A percentile compares a stretch with the other conserved stretches of the same genome.
Conservation (phyloP, 1,284 basidiomycete genomes). For the Thelephora terrestris region DNA sequence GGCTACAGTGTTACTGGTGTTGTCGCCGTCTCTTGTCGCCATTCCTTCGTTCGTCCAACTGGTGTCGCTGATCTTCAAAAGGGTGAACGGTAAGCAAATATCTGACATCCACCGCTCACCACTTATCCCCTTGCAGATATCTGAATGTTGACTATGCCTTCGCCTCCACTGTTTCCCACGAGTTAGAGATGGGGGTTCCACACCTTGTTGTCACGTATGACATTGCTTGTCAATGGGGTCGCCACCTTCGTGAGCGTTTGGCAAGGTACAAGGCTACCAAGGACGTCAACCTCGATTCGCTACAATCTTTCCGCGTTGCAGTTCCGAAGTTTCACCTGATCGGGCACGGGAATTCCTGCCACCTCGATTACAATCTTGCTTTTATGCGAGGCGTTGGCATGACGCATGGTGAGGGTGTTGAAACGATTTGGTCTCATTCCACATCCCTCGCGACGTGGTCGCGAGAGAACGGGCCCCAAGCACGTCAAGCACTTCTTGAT, state of each 20-base stretch:
- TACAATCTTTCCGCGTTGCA: no score
- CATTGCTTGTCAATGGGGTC: slow-evolving; percentile 26
- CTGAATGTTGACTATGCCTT: no score
- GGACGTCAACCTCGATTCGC: slow-evolving; percentile 14
- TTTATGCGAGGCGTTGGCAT: slow-evolving; percentile 5
- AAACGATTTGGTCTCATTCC: slow-evolving; percentile 13
- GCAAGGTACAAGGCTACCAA: slow-evolving; percentile 2
- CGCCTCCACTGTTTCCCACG: no score
- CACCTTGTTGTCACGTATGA: slow-evolving; percentile 23
- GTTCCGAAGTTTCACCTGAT: slow-evolving; percentile 15
- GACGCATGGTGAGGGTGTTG: slow-evolving; percentile 14
- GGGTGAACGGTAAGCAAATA: no score
- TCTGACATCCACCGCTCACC: background rate
- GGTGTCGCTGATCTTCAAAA: slow-evolving; percentile 24
- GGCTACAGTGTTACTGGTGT: slow-evolving; percentile 22
- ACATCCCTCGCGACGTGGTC: slow-evolving; percentile 5
- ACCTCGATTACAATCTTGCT: slow-evolving; percentile 13
- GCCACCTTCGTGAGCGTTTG: slow-evolving; percentile 10
- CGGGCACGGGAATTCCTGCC: slow-evolving; percentile 10
- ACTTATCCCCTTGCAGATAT: background rate
- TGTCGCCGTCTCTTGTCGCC: slow-evolving; percentile 23
- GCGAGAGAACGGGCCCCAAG: slow-evolving; percentile 11
- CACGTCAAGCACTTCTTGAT: slow-evolving; percentile 9
- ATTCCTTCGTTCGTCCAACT: slow-evolving; percentile 22
- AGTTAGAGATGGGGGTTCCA: slow-evolving; percentile 2